phyloP scores from a whole-genome alignment of 345 rosid genomes.

The Sisymbrium altissimum region DNA sequence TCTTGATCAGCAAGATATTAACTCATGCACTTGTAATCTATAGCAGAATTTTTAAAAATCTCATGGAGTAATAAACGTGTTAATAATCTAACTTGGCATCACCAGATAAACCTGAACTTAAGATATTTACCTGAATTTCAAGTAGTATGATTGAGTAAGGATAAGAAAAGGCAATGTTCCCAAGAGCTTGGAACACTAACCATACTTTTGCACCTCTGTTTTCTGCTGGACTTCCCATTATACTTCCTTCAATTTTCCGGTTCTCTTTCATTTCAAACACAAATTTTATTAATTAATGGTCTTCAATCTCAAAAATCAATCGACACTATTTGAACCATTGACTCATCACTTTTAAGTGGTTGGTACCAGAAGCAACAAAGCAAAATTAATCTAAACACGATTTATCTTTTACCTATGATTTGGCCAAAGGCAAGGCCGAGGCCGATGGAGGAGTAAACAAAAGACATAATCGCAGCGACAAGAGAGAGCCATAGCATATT shows the following conservation, averaged over 20 bases:
- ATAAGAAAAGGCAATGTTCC: conserved; percentile 81
- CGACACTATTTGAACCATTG: neutral
- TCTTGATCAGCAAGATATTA: neutral
- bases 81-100: neutral
- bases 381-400: neutral
- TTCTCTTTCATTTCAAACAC: conserved; percentile 36
- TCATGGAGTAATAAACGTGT: neutral
- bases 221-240: conserved; percentile 54
- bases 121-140: conserved; percentile 59
- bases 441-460: conserved; percentile 35
- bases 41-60: neutral
- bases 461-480: conserved; percentile 42
- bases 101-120: neutral
- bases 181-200: conserved; percentile 76
- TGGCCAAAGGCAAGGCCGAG: conserved; percentile 31
- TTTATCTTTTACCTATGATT: conserved; percentile 15
- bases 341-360: neutral
- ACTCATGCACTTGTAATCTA: neutral
- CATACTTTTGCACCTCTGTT: conserved; percentile 49
- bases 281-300: neutral
- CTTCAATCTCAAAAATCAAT: neutral
- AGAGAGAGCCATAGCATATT: conserved; percentile 36
- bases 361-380: neutral
- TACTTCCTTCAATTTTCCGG: conserved; percentile 47
- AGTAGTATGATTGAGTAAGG: conserved; percentile 61